Percentiles rank a stretch among this genome's conserved stretches.
phyloP scores from a whole-genome alignment of 2,329 filamentous ascomycete genomes.

The Ophiocordyceps australis region DNA sequence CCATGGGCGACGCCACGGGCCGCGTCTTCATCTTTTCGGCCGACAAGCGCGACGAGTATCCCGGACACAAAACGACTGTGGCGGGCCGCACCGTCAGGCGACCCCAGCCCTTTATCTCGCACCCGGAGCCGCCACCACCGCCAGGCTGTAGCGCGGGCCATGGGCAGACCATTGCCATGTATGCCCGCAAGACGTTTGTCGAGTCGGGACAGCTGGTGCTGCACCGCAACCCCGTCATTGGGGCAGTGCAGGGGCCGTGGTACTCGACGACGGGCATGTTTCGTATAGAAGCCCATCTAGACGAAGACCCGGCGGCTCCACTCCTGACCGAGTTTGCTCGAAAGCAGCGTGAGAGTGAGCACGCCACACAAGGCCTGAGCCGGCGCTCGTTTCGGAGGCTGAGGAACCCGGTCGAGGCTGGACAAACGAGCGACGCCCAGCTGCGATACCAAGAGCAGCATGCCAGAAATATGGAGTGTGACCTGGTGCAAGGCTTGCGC shows the following conservation, averaged over 20 bases:
- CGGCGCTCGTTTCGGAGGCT: conserved; percentile 10
- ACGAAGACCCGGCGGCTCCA: conserved; percentile 21
- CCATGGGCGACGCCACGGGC: conserved; percentile 43
- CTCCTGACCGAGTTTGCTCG: conserved; percentile 24
- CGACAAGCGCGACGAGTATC: conserved; percentile 21
- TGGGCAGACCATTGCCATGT: conserved; percentile 5
- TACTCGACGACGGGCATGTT: conserved; percentile 29
- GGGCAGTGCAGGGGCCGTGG: conserved; percentile 34
- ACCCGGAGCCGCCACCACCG: conserved; percentile 26
- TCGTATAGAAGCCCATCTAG: conserved; percentile 26
- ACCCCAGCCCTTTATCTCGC: conserved; percentile 29
- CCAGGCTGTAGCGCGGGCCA: background rate
- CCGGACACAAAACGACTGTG: conserved; percentile 16
- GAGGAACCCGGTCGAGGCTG: too few relatives aligned
- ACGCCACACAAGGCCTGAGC: conserved; percentile 8
- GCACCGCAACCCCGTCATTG: conserved; percentile 26
- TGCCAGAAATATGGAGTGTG: too few relatives aligned
- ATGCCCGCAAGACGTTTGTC: conserved; percentile 15
- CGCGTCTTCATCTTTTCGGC: conserved; percentile 36
- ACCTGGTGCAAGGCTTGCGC: too few relatives aligned
- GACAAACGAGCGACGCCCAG: too few relatives aligned
- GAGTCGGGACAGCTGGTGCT: conserved; percentile 19
- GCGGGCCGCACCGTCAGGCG: conserved; percentile 18
- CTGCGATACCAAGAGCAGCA: too few relatives aligned
- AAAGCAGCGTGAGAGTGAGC: conserved; percentile 22